Evolutionary conservation across 2,329 filamentous ascomycete species (phyloP), one percentile per base, ranked within the genome.

Genomic region (Raffaelea arxii): DNA sequence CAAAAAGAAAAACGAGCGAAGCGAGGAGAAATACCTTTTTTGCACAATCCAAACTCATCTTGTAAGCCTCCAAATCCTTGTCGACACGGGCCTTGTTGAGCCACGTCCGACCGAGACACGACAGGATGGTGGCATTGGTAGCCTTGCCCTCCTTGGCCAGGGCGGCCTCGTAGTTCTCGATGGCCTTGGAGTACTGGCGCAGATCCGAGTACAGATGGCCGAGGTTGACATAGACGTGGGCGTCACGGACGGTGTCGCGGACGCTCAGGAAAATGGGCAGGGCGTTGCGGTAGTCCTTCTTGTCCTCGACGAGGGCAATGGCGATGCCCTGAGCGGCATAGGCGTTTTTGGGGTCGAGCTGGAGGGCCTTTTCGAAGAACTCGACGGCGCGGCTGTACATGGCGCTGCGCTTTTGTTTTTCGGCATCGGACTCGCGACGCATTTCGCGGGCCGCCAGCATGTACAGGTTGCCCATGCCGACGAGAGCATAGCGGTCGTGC

Each of bases 361-460:
- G 88, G 21, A 98, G 71, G 4, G 91, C 91, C 67, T 98, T 98
- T 62, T 97, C 92, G 57, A 96, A 98, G 66, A 98, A 98, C 61
- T 98, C 94, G 11, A 97, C 90, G 0, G 92, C 90, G 55, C 91
- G 89, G 60, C 82, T 80, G 61, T 97, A 98, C 51, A 81, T 84
- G 55, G 84, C 86, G 48, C 83, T 85, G 45, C 90, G 82, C 69
- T 94, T 95, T 57, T 94, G 85, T 65, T 87, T 94, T 50, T 98
- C 91, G 49, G 81, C 75, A 9, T 97, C 92, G 0, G 86, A 86
- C 51, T 92, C 86, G 43, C 90, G 81, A 25, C 87, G 85, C 89
- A 97, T 96, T 63, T 98, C 94, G 55, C 92, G 81, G 10, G 92
- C 92, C 51, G 87, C 81, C 54, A 84, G 72, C 36, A 98, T 75